A percentile compares a stretch with the other conserved stretches of the same genome.
Evolutionary conservation across 2,329 filamentous ascomycete genomes (phyloP).

Genomic region (Botrytis galanthina): DNA sequence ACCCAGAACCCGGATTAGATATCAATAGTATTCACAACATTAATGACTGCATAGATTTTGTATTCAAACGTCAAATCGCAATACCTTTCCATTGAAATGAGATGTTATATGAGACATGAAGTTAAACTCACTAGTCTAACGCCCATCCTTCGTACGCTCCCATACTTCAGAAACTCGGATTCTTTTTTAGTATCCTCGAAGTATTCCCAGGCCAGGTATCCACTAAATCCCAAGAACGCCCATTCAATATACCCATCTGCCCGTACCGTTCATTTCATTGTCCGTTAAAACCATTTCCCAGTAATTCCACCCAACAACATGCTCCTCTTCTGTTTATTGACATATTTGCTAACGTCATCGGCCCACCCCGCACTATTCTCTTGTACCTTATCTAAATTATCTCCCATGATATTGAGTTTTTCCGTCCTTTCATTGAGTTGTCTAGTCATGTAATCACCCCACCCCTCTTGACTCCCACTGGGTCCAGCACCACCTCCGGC

Average conservation of each 20-base stretch:
- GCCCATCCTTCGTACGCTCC: neutral
- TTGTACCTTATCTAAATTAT: constrained; percentile 80
- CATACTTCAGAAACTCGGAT: no score
- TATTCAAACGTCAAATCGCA: neutral
- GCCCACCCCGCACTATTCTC: constrained; percentile 81
- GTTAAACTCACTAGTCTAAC: neutral
- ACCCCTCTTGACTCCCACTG: constrained; percentile 52
- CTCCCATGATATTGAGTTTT: constrained; percentile 76
- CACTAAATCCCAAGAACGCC: constrained; percentile 14
- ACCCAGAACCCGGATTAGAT: neutral
- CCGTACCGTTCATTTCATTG: neutral
- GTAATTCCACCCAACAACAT: constrained; percentile 69
- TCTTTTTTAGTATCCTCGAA: neutral
- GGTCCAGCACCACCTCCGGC: constrained; percentile 39
- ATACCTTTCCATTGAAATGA: neutral
- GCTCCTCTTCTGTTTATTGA: constrained; percentile 83
- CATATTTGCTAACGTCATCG: constrained; percentile 83
- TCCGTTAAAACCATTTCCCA: constrained; percentile 50
- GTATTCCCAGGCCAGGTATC: constrained; percentile 1
- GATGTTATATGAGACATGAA: neutral
- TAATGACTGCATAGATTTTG: neutral
- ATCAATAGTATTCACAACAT: neutral
- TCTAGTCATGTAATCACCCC: constrained; percentile 78
- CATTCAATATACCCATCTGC: neutral
- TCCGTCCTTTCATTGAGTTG: constrained; percentile 91